These are phyloP conservation scores for Poteriospumella lacustris DNA, from an alignment of 108 stramenopile genomes.

Conservation along the genomic window DNA sequence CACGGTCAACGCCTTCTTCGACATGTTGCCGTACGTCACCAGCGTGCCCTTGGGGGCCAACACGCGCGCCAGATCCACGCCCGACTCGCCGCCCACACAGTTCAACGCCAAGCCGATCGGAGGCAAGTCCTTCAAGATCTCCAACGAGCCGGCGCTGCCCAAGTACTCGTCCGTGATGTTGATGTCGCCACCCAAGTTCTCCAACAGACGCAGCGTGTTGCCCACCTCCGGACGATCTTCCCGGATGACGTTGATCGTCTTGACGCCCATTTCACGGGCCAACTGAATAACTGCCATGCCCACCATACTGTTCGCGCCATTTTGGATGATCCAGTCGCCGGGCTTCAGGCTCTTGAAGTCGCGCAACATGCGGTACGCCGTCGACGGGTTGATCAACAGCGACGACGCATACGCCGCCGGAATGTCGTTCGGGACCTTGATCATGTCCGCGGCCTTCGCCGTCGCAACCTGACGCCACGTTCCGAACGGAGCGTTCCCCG, in stretches of 20 bases:
- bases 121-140: conserved; percentile 35
- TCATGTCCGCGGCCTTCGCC: conserved; percentile 36
- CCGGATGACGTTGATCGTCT: conserved; percentile 44
- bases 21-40: conserved; percentile 47
- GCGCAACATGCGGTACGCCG: conserved; percentile 45
- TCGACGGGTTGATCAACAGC: conserved; percentile 45
- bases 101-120: conserved; percentile 37
- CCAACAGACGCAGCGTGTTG: conserved; percentile 34
- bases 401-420: conserved; percentile 46
- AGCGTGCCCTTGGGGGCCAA: conserved; percentile 33
- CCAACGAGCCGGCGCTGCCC: conserved; percentile 20
- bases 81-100: conserved; percentile 40
- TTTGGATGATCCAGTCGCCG: conserved; percentile 47
- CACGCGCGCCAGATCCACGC: conserved; percentile 29
- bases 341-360: conserved; percentile 42
- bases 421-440: conserved; percentile 42
- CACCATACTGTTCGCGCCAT: conserved; percentile 48
- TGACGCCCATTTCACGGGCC: conserved; percentile 42
- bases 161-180: conserved; percentile 32
- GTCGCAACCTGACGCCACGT: conserved; percentile 43
- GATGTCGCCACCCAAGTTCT: conserved; percentile 43
- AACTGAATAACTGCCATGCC: conserved; percentile 47
- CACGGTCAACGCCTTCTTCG: conserved; percentile 35
- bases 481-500: conserved; percentile 42
- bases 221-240: conserved; percentile 40